These are phyloP conservation scores for Neurospora sp. DNA, from an alignment of 495 filamentous ascomycete species.

Conservation along the genomic window DNA sequence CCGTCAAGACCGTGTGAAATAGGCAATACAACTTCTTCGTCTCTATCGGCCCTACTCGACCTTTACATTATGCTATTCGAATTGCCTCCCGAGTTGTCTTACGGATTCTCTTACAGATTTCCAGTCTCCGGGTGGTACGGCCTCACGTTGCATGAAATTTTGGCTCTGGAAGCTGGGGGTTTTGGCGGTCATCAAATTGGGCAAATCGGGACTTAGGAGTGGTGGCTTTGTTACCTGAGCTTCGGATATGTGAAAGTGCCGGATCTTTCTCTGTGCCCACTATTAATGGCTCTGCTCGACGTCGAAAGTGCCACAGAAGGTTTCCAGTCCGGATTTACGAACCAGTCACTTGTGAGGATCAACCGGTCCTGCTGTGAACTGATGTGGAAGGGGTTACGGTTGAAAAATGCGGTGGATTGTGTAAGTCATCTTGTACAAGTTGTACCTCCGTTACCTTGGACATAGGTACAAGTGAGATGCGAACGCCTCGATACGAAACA, in stretches of 20 bases:
- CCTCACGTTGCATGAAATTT: neutral
- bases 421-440: neutral
- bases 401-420: neutral
- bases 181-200: neutral
- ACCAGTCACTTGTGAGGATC: neutral
- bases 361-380: neutral
- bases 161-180: neutral
- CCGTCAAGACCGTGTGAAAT: conserved; percentile 37
- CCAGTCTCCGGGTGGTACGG: neutral
- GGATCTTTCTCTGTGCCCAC: neutral
- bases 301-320: neutral
- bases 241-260: neutral
- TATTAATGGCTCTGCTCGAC: neutral
- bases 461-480: neutral
- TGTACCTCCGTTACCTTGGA: neutral
- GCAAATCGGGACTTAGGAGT: neutral
- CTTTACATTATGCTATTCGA: neutral
- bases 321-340: neutral
- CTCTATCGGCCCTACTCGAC: neutral
- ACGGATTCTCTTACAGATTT: neutral
- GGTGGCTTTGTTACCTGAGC: neutral
- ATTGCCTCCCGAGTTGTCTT: neutral
- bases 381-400: neutral
- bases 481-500: neutral
- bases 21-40: conserved; percentile 27